phyloP scores from a whole-genome alignment of 2,329 filamentous ascomycete species.

The Stemphylium lycopersici region DNA sequence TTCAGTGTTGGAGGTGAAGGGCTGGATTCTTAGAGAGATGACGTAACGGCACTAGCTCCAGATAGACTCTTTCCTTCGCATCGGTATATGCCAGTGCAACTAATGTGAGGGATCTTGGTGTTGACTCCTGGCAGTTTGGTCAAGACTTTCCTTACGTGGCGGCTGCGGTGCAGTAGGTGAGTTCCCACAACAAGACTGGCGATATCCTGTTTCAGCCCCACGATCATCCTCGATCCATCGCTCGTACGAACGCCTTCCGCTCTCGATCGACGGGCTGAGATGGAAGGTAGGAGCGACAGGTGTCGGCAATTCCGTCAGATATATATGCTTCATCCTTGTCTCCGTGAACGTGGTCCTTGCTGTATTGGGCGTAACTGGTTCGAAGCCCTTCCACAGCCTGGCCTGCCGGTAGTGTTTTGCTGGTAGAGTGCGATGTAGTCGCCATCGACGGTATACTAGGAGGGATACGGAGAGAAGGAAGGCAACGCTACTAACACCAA shows the following conservation, averaged over 20 bases:
- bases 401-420: conserved; percentile 16
- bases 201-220: too few relatives aligned
- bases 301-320: conserved; percentile 17
- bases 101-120: too few relatives aligned
- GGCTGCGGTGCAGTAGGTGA: too few relatives aligned
- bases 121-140: too few relatives aligned
- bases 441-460: conserved; percentile 17
- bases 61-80: too few relatives aligned
- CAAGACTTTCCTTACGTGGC: too few relatives aligned
- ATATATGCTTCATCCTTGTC: conserved; percentile 14
- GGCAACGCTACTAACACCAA: conserved; percentile 19
- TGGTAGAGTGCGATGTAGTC: conserved; percentile 3
- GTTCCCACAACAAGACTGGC: too few relatives aligned
- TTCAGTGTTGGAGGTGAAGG: too few relatives aligned
- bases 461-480: conserved; percentile 7
- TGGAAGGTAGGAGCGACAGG: conserved; percentile 14
- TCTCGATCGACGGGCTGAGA: conserved; percentile 5
- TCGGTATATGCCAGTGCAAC: too few relatives aligned
- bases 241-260: background rate
- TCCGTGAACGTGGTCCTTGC: conserved; percentile 9
- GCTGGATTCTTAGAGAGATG: too few relatives aligned
- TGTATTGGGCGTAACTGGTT: conserved; percentile 17
- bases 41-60: too few relatives aligned
- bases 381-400: conserved; percentile 27
- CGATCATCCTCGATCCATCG: too few relatives aligned